Base-by-base conservation (phyloP, 2,329 filamentous ascomycete genomes). In the Colletotrichum sp. region DNA sequence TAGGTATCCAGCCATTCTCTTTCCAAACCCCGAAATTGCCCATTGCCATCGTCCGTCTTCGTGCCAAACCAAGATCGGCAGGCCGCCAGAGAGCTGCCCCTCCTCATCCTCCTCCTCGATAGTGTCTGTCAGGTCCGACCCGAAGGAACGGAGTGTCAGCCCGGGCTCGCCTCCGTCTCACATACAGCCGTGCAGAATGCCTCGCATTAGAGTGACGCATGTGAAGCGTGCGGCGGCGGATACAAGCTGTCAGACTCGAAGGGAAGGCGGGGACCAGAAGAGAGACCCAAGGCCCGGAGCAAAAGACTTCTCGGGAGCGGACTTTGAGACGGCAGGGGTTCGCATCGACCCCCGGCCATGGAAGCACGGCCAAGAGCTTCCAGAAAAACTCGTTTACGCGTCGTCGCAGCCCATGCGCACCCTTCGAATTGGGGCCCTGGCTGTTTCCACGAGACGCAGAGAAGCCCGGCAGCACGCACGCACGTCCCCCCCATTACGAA, bases 281-380 rank as follows among this genome's bases (percentile, higher is more conserved):
- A 32, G 29, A 15, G 30, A 44, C 27, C 68, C 39, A 57, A 63
- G 16, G 34, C 34, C 29, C 39, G 34, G 29, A 25, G 49, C 25
- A 49, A 52, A 25, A n/a, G 36, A 62, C 49, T 64, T 74, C 70
- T 44, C 59, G 44, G 59, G 19, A 59, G 62, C n/a, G 32, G 27
- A 61, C 65, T 59, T 76, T 61, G 71, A 74, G 55, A 61, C 64
- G 73, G 64, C 44, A 39, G 59, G 73, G 64, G 63, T 34, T 55
- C 15, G 22, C 62, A 57, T 36, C 57, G 34, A 29, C 34, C 34
- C 49, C 30, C 34, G 64, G 49, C 57, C 71, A 15, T 61, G 25
- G 25, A 66, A 52, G n/a, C 27, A 34, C 64, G 30, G 74, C 65
- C 65, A 64, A 74, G 71, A 65, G 29, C 57, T 69, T 69, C 70